These are phyloP conservation scores for Fraxinus angustifolia DNA, from an alignment of 305 asterid genomes.

Conservation along the genomic window DNA sequence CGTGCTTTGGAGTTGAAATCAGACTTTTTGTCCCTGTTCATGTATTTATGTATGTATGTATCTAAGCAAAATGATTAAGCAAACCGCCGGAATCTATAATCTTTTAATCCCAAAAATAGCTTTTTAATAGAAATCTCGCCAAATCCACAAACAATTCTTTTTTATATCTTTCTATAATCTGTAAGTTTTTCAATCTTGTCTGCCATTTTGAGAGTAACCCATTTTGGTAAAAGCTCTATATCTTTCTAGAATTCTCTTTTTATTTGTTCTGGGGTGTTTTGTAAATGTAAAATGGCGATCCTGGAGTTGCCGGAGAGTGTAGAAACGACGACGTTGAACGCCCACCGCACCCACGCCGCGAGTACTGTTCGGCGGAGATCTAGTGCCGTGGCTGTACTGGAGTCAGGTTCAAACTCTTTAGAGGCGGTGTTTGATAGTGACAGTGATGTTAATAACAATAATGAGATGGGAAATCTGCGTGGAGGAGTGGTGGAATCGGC, in stretches of 20 bases:
- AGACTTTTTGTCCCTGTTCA: background rate
- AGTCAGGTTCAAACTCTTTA: background rate
- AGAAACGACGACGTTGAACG: background rate
- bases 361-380: background rate
- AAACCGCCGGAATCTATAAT: background rate
- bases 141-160: background rate
- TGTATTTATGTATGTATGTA: background rate
- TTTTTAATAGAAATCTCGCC: background rate
- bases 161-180: background rate
- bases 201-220: background rate
- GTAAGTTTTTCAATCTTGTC: background rate
- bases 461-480: slow-evolving; percentile 31
- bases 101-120: background rate
- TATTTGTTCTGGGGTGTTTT: background rate
- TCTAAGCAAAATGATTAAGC: background rate
- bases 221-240: background rate
- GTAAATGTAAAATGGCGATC: background rate
- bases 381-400: background rate
- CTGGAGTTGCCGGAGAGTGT: background rate
- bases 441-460: slow-evolving; percentile 16
- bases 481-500: slow-evolving; percentile 29
- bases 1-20: background rate
- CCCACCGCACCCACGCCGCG: background rate
- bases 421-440: background rate
- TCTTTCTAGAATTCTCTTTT: background rate